Evolutionary conservation across 495 filamentous ascomycete genomes (phyloP).

Genomic region (Aspergillus saccharolyticus): DNA sequence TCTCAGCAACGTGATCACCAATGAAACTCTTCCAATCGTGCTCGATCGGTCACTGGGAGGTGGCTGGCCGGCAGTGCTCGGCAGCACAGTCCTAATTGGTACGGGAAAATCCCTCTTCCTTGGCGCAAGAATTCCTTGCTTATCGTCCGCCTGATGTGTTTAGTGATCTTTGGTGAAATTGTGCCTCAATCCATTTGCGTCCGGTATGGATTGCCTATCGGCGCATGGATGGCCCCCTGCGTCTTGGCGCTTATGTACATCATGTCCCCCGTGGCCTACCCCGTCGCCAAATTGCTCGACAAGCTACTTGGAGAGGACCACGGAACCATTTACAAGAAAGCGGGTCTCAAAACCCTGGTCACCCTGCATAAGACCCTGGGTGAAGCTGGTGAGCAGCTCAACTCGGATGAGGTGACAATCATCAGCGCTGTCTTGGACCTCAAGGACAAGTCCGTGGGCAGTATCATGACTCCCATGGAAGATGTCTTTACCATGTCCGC

Average conservation of each 20-base stretch:
- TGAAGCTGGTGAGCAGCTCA: conserved; percentile 79
- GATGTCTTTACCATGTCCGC: conserved; percentile 94
- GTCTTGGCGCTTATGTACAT: conserved; percentile 90
- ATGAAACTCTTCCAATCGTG: conserved; percentile 93
- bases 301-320: conserved; percentile 84
- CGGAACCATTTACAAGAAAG: conserved; percentile 93
- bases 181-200: conserved; percentile 95
- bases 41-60: conserved; percentile 90
- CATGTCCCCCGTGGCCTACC: conserved; percentile 80
- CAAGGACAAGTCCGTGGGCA: conserved; percentile 90
- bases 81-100: conserved; percentile 92
- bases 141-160: background rate
- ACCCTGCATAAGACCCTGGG: conserved; percentile 90
- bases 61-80: conserved; percentile 88
- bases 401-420: conserved; percentile 97
- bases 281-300: conserved; percentile 85
- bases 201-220: conserved; percentile 93
- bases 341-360: conserved; percentile 83
- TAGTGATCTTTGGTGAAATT: conserved; percentile 96
- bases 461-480: conserved; percentile 97
- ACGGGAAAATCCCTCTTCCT: conserved; percentile 23
- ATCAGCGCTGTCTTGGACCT: conserved; percentile 94
- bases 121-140: background rate
- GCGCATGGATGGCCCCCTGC: conserved; percentile 86
- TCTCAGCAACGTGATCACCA: conserved; percentile 95